These are phyloP conservation scores for Fusarium succisae DNA, from an alignment of 2,329 filamentous ascomycete species.

Conservation along the genomic window DNA sequence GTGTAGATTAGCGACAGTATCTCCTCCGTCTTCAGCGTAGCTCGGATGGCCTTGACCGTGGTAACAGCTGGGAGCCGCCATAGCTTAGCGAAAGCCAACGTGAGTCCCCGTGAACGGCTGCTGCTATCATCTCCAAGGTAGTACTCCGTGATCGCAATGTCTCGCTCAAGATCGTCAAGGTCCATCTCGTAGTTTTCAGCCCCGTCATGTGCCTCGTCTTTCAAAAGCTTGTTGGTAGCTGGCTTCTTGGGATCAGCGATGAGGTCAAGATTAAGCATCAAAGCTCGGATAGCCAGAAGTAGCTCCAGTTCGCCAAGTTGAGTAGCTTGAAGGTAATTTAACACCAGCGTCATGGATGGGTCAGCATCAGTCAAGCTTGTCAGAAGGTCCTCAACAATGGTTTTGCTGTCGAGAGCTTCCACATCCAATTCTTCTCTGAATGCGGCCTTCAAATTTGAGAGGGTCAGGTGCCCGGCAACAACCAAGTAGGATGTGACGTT, in stretches of 20 bases:
- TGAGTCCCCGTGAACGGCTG: conserved; percentile 70
- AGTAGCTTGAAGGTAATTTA: conserved; percentile 71
- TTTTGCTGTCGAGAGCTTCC: conserved; percentile 55
- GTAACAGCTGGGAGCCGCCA: conserved; percentile 69
- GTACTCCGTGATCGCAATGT: conserved; percentile 74
- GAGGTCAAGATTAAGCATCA: conserved; percentile 76
- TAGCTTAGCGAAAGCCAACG: conserved; percentile 74
- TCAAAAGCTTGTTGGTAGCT: conserved; percentile 46
- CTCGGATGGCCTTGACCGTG: conserved; percentile 71
- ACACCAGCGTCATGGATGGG: conserved; percentile 72
- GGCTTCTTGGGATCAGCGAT: conserved; percentile 54
- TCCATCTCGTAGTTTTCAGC: conserved; percentile 58
- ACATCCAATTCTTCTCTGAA: conserved; percentile 60
- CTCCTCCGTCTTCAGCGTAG: conserved; percentile 71
- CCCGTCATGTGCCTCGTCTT: conserved; percentile 42
- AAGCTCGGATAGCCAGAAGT: conserved; percentile 69
- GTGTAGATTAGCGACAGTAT: conserved; percentile 77
- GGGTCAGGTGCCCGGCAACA: conserved; percentile 67
- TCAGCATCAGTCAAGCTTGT: conserved; percentile 71
- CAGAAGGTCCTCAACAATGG: conserved; percentile 69
- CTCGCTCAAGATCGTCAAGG: conserved; percentile 69
- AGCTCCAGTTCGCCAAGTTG: conserved; percentile 73
- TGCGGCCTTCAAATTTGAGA: conserved; percentile 67
- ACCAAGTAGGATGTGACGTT: conserved; percentile 68
- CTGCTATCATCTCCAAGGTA: conserved; percentile 72